Percentiles rank a stretch among this genome's conserved stretches.
Evolutionary conservation across 2,329 filamentous ascomycete species (phyloP).

Genomic region (Neophaeococcomyces aloes): DNA sequence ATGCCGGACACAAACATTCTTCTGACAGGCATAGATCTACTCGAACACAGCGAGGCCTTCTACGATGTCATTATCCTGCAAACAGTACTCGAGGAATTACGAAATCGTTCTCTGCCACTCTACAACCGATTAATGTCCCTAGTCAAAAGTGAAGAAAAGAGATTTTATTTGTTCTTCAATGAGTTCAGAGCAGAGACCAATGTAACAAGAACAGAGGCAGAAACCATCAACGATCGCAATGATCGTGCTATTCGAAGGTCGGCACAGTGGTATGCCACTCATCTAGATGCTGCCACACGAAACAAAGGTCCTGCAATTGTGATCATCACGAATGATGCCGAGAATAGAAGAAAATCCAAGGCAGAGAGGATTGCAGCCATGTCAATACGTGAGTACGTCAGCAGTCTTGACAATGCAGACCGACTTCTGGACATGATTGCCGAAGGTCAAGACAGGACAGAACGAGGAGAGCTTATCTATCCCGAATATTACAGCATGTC

Average conservation of each 20-base stretch:
- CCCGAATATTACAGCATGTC: slow-evolving; percentile 82
- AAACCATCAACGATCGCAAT: slow-evolving; percentile 93
- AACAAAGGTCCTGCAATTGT: slow-evolving; percentile 64
- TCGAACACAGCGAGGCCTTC: slow-evolving; percentile 83
- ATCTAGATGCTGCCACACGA: slow-evolving; percentile 53
- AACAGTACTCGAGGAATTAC: slow-evolving; percentile 90
- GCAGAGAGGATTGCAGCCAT: slow-evolving; percentile 60
- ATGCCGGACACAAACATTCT: slow-evolving; percentile 94
- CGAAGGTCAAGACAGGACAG: slow-evolving; percentile 56
- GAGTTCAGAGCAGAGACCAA: slow-evolving; percentile 93
- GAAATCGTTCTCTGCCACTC: slow-evolving; percentile 82
- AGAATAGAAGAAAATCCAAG: slow-evolving; percentile 73
- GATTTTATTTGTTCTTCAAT: slow-evolving; percentile 98
- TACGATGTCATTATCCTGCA: slow-evolving; percentile 96
- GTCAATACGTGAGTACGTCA: slow-evolving; percentile 68
- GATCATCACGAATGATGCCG: slow-evolving; percentile 87
- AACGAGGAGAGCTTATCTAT: slow-evolving; percentile 65
- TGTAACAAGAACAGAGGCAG: slow-evolving; percentile 60
- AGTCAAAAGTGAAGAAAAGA: slow-evolving; percentile 91
- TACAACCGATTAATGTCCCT: slow-evolving; percentile 87
- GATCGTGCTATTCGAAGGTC: slow-evolving; percentile 81
- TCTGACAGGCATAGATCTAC: slow-evolving; percentile 90
- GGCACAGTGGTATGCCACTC: slow-evolving; percentile 80
- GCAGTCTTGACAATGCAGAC: slow-evolving; percentile 70
- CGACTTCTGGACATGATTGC: slow-evolving; percentile 87